Conservation (phyloP, 2,329 filamentous ascomycete genomes). For the Sporothrix globosa region DNA sequence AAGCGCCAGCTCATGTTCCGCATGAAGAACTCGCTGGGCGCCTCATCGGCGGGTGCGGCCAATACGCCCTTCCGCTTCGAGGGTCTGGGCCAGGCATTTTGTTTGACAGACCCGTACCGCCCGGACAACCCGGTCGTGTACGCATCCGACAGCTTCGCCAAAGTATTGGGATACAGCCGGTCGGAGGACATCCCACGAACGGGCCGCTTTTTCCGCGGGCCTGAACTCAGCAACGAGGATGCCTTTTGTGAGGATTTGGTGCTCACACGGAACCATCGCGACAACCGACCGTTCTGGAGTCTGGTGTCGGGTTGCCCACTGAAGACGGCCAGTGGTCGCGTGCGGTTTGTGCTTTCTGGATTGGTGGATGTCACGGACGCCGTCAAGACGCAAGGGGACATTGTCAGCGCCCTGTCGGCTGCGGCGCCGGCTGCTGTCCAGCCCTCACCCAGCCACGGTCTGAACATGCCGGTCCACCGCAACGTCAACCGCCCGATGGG, state of each 20-base stretch:
- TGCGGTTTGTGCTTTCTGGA: conserved; percentile 58
- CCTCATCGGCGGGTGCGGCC: conserved; percentile 38
- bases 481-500: background rate
- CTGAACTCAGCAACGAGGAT: conserved; percentile 47
- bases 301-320: conserved; percentile 59
- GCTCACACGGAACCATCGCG: conserved; percentile 52
- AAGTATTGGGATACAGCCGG: conserved; percentile 52
- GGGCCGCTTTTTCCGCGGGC: conserved; percentile 54
- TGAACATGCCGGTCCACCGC: background rate
- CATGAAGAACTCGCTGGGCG: conserved; percentile 51
- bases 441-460: background rate
- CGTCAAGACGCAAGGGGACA: conserved; percentile 54
- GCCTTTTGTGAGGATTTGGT: conserved; percentile 47
- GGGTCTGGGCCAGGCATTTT: conserved; percentile 63
- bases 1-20: conserved; percentile 53
- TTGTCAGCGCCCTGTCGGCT: conserved; percentile 54
- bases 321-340: conserved; percentile 51
- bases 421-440: conserved; percentile 41
- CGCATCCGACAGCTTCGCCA: conserved; percentile 55
- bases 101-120: conserved; percentile 56
- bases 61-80: conserved; percentile 39
- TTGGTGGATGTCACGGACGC: conserved; percentile 62
- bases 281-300: conserved; percentile 59
- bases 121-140: conserved; percentile 56
- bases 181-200: conserved; percentile 53